Evolutionary conservation across 257 asterid species (phyloP).

Genomic region (Buddleja alternifolia): DNA sequence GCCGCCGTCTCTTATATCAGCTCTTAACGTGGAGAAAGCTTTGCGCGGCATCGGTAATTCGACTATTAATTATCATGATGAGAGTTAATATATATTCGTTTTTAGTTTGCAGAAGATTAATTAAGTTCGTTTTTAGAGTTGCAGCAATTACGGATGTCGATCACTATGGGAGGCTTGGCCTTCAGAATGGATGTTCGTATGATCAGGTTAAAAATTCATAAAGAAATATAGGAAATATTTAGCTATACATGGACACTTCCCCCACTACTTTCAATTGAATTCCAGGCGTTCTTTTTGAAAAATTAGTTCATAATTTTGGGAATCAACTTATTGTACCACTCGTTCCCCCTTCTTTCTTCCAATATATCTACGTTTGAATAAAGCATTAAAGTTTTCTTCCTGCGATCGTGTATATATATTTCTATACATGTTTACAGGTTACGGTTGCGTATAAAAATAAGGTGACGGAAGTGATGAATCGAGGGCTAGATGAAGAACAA

Average conservation of each 20-base stretch:
- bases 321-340: no score
- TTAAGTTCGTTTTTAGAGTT: conserved; percentile 36
- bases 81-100: neutral
- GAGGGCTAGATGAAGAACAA: conserved; percentile 55
- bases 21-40: conserved; percentile 78
- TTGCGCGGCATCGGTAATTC: conserved; percentile 75
- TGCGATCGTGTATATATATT: conserved; percentile 23
- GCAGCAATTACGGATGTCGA: conserved; percentile 89
- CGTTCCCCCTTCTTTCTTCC: no score
- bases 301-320: no score
- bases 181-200: conserved; percentile 59
- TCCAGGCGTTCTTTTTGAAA: no score
- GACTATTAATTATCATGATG: neutral
- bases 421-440: conserved; percentile 58
- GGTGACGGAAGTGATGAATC: conserved; percentile 47
- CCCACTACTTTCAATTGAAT: no score
- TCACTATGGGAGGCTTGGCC: conserved; percentile 75
- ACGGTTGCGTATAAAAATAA: conserved; percentile 52
- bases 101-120: conserved; percentile 6
- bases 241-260: no score
- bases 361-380: no score
- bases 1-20: conserved; percentile 69
- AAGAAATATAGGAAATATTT: no score
- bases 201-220: conserved; percentile 48
- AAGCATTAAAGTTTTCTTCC: no score